These are phyloP conservation scores for Lobosporangium transversale DNA, from an alignment of 192 early-diverging fungal genomes.

Conservation along the genomic window DNA sequence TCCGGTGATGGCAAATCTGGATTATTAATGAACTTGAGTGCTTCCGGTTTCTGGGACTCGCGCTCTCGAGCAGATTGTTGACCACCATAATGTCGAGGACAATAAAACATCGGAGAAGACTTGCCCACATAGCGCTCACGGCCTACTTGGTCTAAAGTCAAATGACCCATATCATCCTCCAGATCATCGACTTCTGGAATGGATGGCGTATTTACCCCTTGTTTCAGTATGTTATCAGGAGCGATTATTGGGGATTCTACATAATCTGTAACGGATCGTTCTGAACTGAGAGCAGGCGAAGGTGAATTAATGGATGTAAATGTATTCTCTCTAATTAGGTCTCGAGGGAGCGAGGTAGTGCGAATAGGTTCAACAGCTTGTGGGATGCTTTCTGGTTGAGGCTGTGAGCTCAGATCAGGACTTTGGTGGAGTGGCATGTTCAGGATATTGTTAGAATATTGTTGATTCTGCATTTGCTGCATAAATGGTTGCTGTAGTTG, in stretches of 20 bases:
- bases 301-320: constrained; percentile 30
- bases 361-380: constrained; percentile 3
- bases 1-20: constrained; percentile 67
- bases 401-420: constrained; percentile 7
- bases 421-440: constrained; percentile 17
- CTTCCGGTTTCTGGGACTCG: background rate
- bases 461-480: constrained; percentile 11
- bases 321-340: constrained; percentile 25
- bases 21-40: constrained; percentile 30
- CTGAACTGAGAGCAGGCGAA: constrained; percentile 35
- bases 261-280: constrained; percentile 10
- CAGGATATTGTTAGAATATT: background rate
- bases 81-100: constrained; percentile 58
- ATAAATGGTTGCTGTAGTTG: constrained; percentile 15
- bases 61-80: constrained; percentile 16
- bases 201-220: constrained; percentile 19
- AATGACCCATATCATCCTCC: constrained; percentile 68
- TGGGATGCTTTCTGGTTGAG: constrained; percentile 2
- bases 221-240: background rate
- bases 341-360: constrained; percentile 14
- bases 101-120: constrained; percentile 73
- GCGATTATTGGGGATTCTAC: background rate
- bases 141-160: constrained; percentile 75
- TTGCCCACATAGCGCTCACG: constrained; percentile 76
- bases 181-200: constrained; percentile 49